Percentiles rank a stretch among this genome's conserved stretches.
Evolutionary conservation across 495 filamentous ascomycete genomes (phyloP).

Genomic region (Jackrogersella minutella): DNA sequence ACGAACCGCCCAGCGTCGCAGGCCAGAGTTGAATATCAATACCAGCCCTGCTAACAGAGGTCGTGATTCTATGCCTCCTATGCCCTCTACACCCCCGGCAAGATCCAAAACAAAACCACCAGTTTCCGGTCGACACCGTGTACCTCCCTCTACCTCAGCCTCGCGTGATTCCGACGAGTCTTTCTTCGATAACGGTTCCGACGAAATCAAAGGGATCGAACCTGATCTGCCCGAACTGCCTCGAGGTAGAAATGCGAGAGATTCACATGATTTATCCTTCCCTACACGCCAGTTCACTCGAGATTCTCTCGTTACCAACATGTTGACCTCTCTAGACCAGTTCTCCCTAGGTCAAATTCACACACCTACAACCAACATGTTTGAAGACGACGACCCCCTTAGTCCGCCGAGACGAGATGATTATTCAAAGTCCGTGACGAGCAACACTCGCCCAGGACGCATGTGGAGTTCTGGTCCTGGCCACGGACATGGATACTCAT

Average conservation of each 20-base stretch:
- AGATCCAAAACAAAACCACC: constrained; percentile 43
- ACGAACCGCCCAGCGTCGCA: constrained; percentile 37
- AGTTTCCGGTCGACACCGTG: constrained; percentile 42
- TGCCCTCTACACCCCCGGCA: constrained; percentile 32
- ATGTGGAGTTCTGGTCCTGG: constrained; percentile 50
- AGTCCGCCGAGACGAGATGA: constrained; percentile 39
- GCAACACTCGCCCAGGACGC: constrained; percentile 29
- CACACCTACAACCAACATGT: constrained; percentile 38
- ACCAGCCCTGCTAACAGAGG: constrained; percentile 27
- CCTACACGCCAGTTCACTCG: constrained; percentile 76
- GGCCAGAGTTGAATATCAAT: constrained; percentile 45
- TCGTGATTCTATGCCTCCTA: constrained; percentile 22
- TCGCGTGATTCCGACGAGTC: constrained; percentile 42
- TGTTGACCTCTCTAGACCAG: constrained; percentile 89
- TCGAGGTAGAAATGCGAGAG: constrained; percentile 53
- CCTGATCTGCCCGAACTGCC: constrained; percentile 46
- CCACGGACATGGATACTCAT: constrained; percentile 75
- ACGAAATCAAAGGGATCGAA: constrained; percentile 38
- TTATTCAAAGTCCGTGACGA: constrained; percentile 39
- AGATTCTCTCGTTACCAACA: constrained; percentile 89
- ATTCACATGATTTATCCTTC: constrained; percentile 89
- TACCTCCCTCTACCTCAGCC: constrained; percentile 24
- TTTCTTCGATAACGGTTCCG: constrained; percentile 39
- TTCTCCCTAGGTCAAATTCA: constrained; percentile 65
- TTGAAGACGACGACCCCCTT: constrained; percentile 52